Conservation (phyloP, 495 filamentous ascomycete species). For the Aspergillus homomorphus region DNA sequence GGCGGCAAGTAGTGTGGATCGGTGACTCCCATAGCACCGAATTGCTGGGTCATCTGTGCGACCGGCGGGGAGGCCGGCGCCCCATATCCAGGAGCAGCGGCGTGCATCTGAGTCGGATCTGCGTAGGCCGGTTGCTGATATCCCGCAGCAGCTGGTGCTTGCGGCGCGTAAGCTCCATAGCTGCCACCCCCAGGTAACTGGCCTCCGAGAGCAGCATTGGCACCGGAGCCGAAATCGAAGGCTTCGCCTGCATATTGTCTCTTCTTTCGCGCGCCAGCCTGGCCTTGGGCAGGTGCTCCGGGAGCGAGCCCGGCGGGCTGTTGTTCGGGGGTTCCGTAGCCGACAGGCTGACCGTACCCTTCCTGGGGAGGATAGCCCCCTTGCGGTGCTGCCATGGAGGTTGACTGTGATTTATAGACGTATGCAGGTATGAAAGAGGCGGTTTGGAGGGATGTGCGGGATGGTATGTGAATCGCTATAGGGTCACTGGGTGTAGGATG, state of each 20-base stretch:
- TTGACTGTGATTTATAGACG: slow-evolving; percentile 11
- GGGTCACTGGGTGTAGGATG: slow-evolving; percentile 19
- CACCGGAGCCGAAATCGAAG: slow-evolving; percentile 87
- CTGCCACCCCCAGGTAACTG: slow-evolving; percentile 51
- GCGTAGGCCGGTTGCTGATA: slow-evolving; percentile 58
- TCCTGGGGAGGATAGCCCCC: slow-evolving; percentile 61
- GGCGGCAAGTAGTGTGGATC: slow-evolving; percentile 55
- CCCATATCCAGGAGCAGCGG: slow-evolving; percentile 64
- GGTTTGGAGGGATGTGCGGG: slow-evolving; percentile 2
- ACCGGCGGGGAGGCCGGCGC: slow-evolving; percentile 55
- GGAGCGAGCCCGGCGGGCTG: slow-evolving; percentile 30
- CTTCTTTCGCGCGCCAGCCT: slow-evolving; percentile 72
- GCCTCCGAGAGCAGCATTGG: slow-evolving; percentile 70
- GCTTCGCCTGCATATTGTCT: slow-evolving; percentile 89
- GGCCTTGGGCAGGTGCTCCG: slow-evolving; percentile 27
- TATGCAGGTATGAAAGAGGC: slow-evolving; percentile 6
- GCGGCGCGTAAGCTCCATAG: slow-evolving; percentile 58
- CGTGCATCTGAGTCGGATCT: slow-evolving; percentile 46
- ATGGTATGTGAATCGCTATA: slow-evolving; percentile 14
- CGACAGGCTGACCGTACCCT: slow-evolving; percentile 49
- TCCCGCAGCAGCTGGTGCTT: slow-evolving; percentile 42
- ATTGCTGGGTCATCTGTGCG: slow-evolving; percentile 74
- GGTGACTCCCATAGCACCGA: slow-evolving; percentile 75
- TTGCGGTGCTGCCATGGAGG: slow-evolving; percentile 55
- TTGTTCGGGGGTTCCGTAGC: slow-evolving; percentile 41